Conservation (phyloP, 495 filamentous ascomycete species). For the Durotheca rogersii region DNA sequence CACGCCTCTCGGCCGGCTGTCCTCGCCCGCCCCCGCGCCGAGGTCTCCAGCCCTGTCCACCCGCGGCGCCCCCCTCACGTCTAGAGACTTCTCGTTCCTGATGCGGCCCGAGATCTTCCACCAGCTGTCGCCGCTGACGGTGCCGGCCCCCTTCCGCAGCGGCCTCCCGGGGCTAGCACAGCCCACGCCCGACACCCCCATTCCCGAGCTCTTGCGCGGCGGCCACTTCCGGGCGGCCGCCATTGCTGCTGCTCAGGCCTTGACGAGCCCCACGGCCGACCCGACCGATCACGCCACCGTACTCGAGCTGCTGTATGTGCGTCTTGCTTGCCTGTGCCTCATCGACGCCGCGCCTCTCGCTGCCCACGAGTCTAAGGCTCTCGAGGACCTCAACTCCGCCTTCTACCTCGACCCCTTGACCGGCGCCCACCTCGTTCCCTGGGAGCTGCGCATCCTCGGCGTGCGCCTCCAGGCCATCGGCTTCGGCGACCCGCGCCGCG, state of each 20-base stretch:
- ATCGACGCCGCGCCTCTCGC: conserved; percentile 68
- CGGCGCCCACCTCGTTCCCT: conserved; percentile 69
- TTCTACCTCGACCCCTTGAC: conserved; percentile 61
- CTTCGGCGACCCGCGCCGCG: conserved; percentile 76
- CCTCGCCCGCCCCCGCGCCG: conserved; percentile 18
- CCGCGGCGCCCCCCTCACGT: conserved; percentile 29
- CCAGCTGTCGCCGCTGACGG: conserved; percentile 64
- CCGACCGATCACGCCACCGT: conserved; percentile 62
- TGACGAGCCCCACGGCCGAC: conserved; percentile 57
- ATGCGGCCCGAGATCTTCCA: conserved; percentile 79
- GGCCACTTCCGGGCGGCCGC: conserved; percentile 74
- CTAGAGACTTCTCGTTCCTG: conserved; percentile 78
- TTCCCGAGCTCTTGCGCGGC: conserved; percentile 54
- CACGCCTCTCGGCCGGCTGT: conserved; percentile 8
- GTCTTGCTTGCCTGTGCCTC: conserved; percentile 79
- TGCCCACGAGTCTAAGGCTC: conserved; percentile 78
- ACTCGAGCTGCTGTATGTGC: conserved; percentile 76
- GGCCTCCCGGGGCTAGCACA: conserved; percentile 44
- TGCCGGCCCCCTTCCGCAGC: conserved; percentile 64
- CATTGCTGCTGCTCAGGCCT: conserved; percentile 67
- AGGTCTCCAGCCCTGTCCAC: conserved; percentile 29
- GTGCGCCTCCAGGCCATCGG: conserved; percentile 82
- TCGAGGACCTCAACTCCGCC: conserved; percentile 74
- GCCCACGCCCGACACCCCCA: conserved; percentile 48
- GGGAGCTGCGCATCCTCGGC: conserved; percentile 79